Evolutionary conservation across 257 asterid genomes (phyloP).

Genomic region (Plantago major): DNA sequence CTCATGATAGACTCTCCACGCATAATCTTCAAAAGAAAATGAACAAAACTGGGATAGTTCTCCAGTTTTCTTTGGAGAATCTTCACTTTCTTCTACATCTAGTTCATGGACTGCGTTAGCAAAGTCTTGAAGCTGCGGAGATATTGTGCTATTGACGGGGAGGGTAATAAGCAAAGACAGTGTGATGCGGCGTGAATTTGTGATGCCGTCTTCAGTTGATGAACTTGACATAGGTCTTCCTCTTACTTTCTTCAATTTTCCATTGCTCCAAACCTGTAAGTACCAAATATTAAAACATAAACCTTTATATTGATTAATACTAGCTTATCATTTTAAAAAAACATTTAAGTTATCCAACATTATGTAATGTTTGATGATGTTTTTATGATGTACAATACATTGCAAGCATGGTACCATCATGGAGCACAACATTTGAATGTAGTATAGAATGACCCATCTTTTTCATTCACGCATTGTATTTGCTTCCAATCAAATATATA

Average conservation of each 20-base stretch:
- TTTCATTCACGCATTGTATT: too few species aligned
- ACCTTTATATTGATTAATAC: too few species aligned
- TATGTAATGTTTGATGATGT: too few species aligned
- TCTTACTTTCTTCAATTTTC: conserved; percentile 60
- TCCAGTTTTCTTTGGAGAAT: background rate
- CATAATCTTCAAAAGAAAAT: conserved; percentile 62
- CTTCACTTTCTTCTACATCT: conserved; percentile 14
- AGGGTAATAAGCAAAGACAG: conserved; percentile 60
- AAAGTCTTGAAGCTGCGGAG: conserved; percentile 32
- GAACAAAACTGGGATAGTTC: conserved; percentile 37
- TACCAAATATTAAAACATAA: too few species aligned
- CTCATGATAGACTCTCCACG: conserved; percentile 69
- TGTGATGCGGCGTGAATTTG: conserved; percentile 25
- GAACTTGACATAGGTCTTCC: conserved; percentile 40
- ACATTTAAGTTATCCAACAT: too few species aligned
- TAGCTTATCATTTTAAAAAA: too few species aligned
- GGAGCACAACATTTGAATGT: too few species aligned
- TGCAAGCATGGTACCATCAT: too few species aligned
- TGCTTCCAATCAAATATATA: too few species aligned
- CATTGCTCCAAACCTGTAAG: conserved; percentile 83
- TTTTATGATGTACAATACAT: too few species aligned
- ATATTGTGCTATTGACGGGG: conserved; percentile 40
- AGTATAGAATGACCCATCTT: too few species aligned
- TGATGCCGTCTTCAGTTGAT: background rate
- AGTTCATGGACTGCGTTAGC: background rate